Evolutionary conservation across 148 eudicot species (phyloP).

Genomic region (Gaultheria prostrata): DNA sequence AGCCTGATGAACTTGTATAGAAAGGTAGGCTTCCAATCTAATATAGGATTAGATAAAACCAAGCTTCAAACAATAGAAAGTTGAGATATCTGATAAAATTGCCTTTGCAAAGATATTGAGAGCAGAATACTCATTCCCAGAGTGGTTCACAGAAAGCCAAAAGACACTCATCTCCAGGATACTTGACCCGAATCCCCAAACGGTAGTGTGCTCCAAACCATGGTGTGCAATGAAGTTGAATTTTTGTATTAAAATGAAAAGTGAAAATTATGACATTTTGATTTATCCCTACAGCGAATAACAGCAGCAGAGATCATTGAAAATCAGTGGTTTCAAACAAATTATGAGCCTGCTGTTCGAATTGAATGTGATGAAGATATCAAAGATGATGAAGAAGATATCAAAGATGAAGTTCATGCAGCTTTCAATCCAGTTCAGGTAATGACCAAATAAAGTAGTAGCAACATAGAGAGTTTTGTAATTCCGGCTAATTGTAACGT

Average conservation of each 20-base stretch:
- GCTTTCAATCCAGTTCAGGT: constrained; percentile 36
- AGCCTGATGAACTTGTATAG: constrained; percentile 46
- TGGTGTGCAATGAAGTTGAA: neutral
- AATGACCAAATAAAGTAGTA: constrained; percentile 5
- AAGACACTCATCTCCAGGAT: constrained; percentile 41
- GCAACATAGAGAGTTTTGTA: neutral
- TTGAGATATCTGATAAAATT: neutral
- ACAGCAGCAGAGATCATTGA: constrained; percentile 44
- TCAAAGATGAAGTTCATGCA: constrained; percentile 28
- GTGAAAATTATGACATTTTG: neutral
- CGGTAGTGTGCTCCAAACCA: constrained; percentile 24
- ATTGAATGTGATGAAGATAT: constrained; percentile 23
- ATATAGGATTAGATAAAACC: neutral
- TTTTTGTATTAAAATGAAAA: neutral
- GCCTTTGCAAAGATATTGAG: constrained; percentile 32
- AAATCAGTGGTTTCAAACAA: constrained; percentile 48
- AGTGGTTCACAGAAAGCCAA: constrained; percentile 43
- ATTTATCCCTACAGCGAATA: constrained; percentile 38
- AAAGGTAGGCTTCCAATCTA: constrained; percentile 26
- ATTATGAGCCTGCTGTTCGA: constrained; percentile 37
- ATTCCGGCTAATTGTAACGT: neutral
- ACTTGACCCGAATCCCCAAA: constrained; percentile 32
- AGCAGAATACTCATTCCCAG: constrained; percentile 42
- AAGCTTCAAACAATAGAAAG: neutral
- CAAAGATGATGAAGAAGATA: constrained; percentile 26